Percentiles rank a stretch among this genome's conserved stretches.
These are phyloP conservation scores for Hibiscus trionum DNA, from an alignment of 345 rosid species.

Conservation along the genomic window DNA sequence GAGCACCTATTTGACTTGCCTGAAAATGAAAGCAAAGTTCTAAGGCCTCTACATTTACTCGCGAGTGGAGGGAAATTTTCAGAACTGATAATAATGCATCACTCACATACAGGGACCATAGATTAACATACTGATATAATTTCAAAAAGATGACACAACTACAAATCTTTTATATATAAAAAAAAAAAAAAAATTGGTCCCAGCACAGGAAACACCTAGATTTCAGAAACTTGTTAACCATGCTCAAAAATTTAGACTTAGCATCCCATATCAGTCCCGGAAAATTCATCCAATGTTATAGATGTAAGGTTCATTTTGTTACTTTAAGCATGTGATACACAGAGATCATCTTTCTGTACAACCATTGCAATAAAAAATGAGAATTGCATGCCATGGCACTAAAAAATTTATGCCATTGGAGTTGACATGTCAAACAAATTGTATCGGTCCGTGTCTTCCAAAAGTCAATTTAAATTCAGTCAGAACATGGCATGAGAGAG, in stretches of 20 bases:
- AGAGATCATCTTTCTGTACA: neutral
- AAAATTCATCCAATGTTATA: neutral
- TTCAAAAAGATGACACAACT: neutral
- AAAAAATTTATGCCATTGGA: neutral
- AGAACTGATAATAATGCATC: neutral
- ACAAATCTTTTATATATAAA: neutral
- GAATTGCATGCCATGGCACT: neutral
- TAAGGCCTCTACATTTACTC: neutral
- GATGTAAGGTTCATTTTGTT: neutral
- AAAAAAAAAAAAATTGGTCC: neutral
- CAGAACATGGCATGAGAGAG: neutral
- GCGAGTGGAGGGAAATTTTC: neutral
- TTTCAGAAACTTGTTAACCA: neutral
- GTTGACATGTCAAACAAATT: neutral
- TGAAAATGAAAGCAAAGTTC: neutral
- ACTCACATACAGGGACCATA: neutral
- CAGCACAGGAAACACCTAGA: neutral
- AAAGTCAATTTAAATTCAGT: neutral
- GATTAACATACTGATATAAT: neutral
- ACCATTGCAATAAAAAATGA: neutral
- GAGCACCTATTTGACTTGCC: constrained; percentile 14
- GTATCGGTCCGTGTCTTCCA: neutral
- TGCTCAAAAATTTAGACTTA: neutral
- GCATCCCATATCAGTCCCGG: neutral
- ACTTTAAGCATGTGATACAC: neutral